Base-by-base conservation (phyloP, 2,329 filamentous ascomycete genomes). In the Cytospora leucostoma region DNA sequence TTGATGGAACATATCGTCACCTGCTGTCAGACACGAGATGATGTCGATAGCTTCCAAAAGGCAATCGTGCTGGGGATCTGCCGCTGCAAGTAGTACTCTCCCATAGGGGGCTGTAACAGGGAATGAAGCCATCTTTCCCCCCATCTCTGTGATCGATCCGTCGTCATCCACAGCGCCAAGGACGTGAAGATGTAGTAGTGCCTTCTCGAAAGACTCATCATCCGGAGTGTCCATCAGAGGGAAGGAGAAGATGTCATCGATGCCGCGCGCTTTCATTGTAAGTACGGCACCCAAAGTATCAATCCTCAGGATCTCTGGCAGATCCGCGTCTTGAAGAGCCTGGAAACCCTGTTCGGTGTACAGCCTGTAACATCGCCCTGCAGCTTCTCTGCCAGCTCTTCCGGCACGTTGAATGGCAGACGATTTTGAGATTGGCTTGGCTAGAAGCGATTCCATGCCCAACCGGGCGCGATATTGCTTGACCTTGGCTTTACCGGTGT, bases 401-500 rank as follows among this genome's bases (percentile, higher is more conserved):
- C 95, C 95, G 59, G 92, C 88, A 63, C 95, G 84, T 74, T 99
- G 95, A 55, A 96, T 91, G 0, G 95, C 94, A 0, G 95, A 96
- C 0, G 94, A 97, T 71, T 92, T 92, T 0, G 93, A 97, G 37
- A 99, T 95, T 0, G 93, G 88, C 67, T 96, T 96, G 2, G 92
- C 88, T 0, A 98, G 82, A 1, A 99, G 83, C 0, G 94, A 97
- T 70, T 98, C 94, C 72, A 99, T 88, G 6, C 93, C 93, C 0
- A 98, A 82, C 0, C 88, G 84, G 17, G 90, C 86, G 15, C 93
- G 89, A 73, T 93, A 99, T 68, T 96, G 90, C 76, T 97, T 97
- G 67, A 96, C 85, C 74, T 99, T 99, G 10, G 91, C 91, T 71
- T 97, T 97, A 53, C 95, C 95, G 61, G 91, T 91, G 72, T 99